These are phyloP conservation scores for Fistulina hepatica DNA, from an alignment of 1,284 basidiomycete species.

Conservation along the genomic window DNA sequence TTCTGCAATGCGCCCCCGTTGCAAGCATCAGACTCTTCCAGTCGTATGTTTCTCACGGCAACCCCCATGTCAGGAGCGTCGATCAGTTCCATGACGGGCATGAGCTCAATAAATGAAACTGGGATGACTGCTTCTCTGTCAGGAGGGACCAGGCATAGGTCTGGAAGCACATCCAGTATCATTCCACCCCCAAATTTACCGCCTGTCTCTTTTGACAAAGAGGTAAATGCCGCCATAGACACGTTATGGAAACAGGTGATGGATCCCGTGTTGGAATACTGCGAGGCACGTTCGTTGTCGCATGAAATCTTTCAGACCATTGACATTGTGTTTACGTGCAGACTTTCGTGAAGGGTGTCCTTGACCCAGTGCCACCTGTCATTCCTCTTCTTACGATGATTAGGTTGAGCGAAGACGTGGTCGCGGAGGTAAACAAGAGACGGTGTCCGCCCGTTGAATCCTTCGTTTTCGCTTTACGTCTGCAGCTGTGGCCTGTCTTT, in stretches of 20 bases:
- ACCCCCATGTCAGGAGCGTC: no score
- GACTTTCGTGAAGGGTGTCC: constrained; percentile 54
- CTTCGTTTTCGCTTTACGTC: constrained; percentile 67
- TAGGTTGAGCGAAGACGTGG: constrained; percentile 71
- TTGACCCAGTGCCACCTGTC: constrained; percentile 63
- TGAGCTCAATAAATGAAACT: constrained; percentile 32
- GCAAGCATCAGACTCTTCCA: constrained; percentile 24
- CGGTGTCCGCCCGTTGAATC: constrained; percentile 69
- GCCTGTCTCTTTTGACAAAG: constrained; percentile 32
- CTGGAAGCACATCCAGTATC: constrained; percentile 19
- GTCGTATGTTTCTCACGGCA: no score
- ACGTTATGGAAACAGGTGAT: constrained; percentile 84
- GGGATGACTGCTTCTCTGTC: constrained; percentile 28
- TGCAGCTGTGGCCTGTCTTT: constrained; percentile 86
- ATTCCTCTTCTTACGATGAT: constrained; percentile 81
- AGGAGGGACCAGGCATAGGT: constrained; percentile 20
- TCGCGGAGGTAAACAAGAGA: constrained; percentile 62
- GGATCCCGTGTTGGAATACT: constrained; percentile 80
- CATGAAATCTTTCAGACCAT: constrained; percentile 1
- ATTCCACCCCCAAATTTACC: no score
- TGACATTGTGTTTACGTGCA: constrained; percentile 20
- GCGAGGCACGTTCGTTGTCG: constrained; percentile 39
- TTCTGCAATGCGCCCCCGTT: constrained; percentile 45
- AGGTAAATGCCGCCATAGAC: constrained; percentile 46
- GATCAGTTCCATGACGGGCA: constrained; percentile 14